phyloP scores from a whole-genome alignment of 345 rosid genomes.

The Leavenworthia alabamica region DNA sequence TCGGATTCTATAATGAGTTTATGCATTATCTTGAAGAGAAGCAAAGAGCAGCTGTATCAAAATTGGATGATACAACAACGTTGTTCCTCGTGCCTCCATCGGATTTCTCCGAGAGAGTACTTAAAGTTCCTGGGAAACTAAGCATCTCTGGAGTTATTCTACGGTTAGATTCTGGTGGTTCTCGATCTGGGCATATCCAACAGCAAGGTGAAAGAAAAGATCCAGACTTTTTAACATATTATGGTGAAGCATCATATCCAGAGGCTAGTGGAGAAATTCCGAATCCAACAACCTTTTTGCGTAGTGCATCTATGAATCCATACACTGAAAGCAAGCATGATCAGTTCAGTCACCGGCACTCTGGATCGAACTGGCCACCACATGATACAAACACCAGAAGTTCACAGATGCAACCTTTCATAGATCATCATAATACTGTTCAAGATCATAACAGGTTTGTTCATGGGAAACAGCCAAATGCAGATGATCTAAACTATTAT shows the following conservation, averaged over 20 bases:
- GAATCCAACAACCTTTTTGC: slow-evolving; percentile 29
- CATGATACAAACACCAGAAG: slow-evolving; percentile 39
- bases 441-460: slow-evolving; percentile 31
- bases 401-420: slow-evolving; percentile 31
- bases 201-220: slow-evolving; percentile 45
- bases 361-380: slow-evolving; percentile 41
- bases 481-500: slow-evolving; percentile 26
- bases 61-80: slow-evolving; percentile 80
- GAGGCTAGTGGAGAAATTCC: slow-evolving; percentile 21
- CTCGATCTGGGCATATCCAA: slow-evolving; percentile 39
- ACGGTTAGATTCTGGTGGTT: slow-evolving; percentile 51
- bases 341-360: slow-evolving; percentile 29
- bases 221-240: slow-evolving; percentile 25
- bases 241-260: slow-evolving; percentile 41
- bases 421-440: slow-evolving; percentile 27
- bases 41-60: slow-evolving; percentile 93
- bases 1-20: slow-evolving; percentile 73
- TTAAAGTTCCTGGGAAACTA: slow-evolving; percentile 86
- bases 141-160: slow-evolving; percentile 92
- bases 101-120: slow-evolving; percentile 82
- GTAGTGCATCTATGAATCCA: slow-evolving; percentile 30
- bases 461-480: slow-evolving; percentile 34
- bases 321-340: slow-evolving; percentile 41
- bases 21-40: slow-evolving; percentile 92
- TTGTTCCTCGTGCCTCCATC: slow-evolving; percentile 96